A percentile compares a stretch with the other conserved stretches of the same genome.
phyloP scores from a whole-genome alignment of 306 rosid species.

The Gillenia trifoliata region DNA sequence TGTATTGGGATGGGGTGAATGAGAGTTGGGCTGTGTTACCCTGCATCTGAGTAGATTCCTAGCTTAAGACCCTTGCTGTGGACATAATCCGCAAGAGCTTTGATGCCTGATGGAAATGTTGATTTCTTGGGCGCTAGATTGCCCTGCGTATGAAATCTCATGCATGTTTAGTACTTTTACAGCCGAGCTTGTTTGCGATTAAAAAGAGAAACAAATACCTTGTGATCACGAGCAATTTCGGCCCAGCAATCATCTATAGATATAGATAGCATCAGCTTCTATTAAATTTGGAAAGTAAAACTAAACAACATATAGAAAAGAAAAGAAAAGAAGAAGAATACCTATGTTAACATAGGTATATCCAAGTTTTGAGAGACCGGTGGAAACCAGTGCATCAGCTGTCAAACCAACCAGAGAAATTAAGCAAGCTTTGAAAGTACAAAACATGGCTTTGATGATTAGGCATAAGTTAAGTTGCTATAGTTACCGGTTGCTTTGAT shows the following conservation, averaged over 20 bases:
- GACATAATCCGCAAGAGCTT: conserved; percentile 86
- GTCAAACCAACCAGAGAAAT: conserved; percentile 20
- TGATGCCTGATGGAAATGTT: conserved; percentile 89
- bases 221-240: conserved; percentile 60
- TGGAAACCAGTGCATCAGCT: conserved; percentile 89
- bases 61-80: conserved; percentile 91
- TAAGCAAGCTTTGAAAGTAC: neutral
- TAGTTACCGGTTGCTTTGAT: conserved; percentile 68
- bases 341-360: conserved; percentile 85
- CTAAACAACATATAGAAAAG: neutral
- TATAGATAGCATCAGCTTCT: neutral
- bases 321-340: conserved; percentile 17
- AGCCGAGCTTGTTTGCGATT: neutral
- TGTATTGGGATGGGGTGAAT: neutral
- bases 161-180: neutral
- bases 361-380: conserved; percentile 89
- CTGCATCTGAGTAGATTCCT: conserved; percentile 97
- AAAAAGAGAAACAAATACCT: conserved; percentile 32
- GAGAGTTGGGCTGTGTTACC: conserved; percentile 37
- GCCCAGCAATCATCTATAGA: conserved; percentile 97
- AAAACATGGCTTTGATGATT: neutral
- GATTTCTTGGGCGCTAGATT: conserved; percentile 68
- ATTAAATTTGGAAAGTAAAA: neutral
- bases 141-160: conserved; percentile 39
- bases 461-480: neutral